These are phyloP conservation scores for Colletotrichum salicis DNA, from an alignment of 2,329 filamentous ascomycete species.

Conservation along the genomic window DNA sequence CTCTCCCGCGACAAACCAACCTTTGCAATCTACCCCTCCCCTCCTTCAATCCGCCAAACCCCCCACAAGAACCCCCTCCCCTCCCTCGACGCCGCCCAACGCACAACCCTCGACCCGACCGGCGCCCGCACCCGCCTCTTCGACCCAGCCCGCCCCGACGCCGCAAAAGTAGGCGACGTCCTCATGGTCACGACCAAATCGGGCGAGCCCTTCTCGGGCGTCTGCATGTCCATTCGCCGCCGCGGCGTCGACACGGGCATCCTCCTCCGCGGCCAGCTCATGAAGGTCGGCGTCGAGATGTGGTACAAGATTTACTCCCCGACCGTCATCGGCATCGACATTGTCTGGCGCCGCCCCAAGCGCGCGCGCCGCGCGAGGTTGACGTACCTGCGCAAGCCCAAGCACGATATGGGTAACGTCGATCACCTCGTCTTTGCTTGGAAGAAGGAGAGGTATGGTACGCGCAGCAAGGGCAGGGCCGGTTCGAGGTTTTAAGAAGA, in stretches of 20 bases:
- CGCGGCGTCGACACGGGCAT: constrained; percentile 91
- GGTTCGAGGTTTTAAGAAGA: constrained; percentile 23
- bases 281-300: constrained; percentile 92
- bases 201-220: constrained; percentile 89
- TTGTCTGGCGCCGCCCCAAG: constrained; percentile 88
- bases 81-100: constrained; percentile 74
- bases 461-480: constrained; percentile 41
- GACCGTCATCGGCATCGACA: constrained; percentile 88
- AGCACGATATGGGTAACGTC: constrained; percentile 88
- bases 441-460: constrained; percentile 57
- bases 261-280: constrained; percentile 85
- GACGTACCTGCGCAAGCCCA: constrained; percentile 89
- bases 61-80: constrained; percentile 75
- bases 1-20: constrained; percentile 32
- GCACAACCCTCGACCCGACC: constrained; percentile 82
- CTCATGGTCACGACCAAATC: constrained; percentile 84
- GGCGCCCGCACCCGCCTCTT: constrained; percentile 87
- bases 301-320: constrained; percentile 97
- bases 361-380: constrained; percentile 86
- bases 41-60: constrained; percentile 63
- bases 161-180: constrained; percentile 87
- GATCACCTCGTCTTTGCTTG: constrained; percentile 76
- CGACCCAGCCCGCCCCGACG: constrained; percentile 78
- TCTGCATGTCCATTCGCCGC: constrained; percentile 86
- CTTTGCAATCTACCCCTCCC: constrained; percentile 53